phyloP scores from a whole-genome alignment of 352 stramenopile species.

The Phytophthora pluvialis region DNA sequence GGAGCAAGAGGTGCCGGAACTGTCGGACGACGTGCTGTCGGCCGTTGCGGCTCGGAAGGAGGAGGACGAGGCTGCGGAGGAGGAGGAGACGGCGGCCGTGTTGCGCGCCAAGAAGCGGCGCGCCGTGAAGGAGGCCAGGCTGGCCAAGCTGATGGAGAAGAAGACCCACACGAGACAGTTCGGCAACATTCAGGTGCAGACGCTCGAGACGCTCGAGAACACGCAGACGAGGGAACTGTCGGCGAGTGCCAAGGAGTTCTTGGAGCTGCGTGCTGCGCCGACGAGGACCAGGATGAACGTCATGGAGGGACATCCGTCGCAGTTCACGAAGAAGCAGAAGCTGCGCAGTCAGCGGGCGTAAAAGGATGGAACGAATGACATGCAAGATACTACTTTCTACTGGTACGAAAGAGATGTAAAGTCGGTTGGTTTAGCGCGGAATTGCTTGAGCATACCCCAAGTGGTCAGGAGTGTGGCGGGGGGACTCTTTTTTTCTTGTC shows the following conservation, averaged over 20 bases:
- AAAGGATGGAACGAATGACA: not conserved
- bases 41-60: slow-evolving; percentile 71
- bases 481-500: too few species aligned
- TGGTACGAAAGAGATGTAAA: too few species aligned
- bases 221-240: slow-evolving; percentile 55
- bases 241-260: slow-evolving; percentile 52
- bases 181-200: slow-evolving; percentile 77
- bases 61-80: slow-evolving; percentile 60
- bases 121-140: slow-evolving; percentile 28
- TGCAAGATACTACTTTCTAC: too few species aligned
- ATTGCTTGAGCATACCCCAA: too few species aligned
- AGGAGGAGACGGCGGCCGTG: slow-evolving; percentile 39
- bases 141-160: slow-evolving; percentile 37
- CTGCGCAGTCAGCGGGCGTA: slow-evolving; percentile 27
- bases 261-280: slow-evolving; percentile 60
- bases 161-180: slow-evolving; percentile 82
- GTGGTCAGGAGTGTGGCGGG: too few species aligned
- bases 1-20: slow-evolving; percentile 42
- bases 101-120: slow-evolving; percentile 36
- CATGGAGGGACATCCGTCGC: slow-evolving; percentile 66
- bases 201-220: slow-evolving; percentile 51
- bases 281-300: slow-evolving; percentile 66
- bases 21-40: slow-evolving; percentile 69
- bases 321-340: slow-evolving; percentile 84
- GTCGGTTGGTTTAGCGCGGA: too few species aligned